These are phyloP conservation scores for Immersiella caudata DNA, from an alignment of 495 filamentous ascomycete genomes.

Conservation along the genomic window DNA sequence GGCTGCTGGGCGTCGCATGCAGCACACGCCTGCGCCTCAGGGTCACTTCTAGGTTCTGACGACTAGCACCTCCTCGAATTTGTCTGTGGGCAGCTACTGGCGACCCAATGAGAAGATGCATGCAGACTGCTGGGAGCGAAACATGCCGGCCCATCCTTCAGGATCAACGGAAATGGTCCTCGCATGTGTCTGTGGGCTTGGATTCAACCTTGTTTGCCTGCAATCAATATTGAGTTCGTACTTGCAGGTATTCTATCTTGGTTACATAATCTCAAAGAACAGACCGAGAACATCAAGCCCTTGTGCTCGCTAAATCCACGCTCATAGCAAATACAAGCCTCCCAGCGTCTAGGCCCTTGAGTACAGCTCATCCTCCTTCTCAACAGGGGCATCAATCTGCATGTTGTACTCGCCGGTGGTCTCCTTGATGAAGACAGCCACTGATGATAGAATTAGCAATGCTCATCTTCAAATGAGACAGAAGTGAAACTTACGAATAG, in stretches of 20 bases:
- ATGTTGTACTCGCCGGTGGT: slow-evolving; percentile 29
- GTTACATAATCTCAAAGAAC: too few species aligned
- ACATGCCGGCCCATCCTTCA: background rate
- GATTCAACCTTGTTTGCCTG: too few species aligned
- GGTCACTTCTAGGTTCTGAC: too few species aligned
- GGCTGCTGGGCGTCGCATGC: background rate
- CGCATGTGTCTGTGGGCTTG: too few species aligned
- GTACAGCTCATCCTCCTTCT: slow-evolving; percentile 33
- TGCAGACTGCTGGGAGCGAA: background rate
- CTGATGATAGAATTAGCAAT: slow-evolving; percentile 4
- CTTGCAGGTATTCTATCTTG: too few species aligned
- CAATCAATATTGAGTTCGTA: too few species aligned
- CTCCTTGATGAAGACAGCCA: slow-evolving; percentile 25
- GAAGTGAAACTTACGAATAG: slow-evolving; percentile 22
- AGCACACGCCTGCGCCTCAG: background rate
- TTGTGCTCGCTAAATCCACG: background rate
- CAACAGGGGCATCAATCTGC: slow-evolving; percentile 30
- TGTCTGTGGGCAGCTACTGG: background rate
- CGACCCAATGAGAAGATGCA: background rate
- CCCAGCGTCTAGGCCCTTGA: background rate
- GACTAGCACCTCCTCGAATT: background rate
- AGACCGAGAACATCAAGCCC: background rate
- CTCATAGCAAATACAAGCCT: background rate
- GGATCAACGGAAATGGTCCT: background rate
- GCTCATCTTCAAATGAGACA: background rate